These are phyloP conservation scores for Davidsoniella virescens DNA, from an alignment of 2,329 filamentous ascomycete genomes.

Conservation along the genomic window DNA sequence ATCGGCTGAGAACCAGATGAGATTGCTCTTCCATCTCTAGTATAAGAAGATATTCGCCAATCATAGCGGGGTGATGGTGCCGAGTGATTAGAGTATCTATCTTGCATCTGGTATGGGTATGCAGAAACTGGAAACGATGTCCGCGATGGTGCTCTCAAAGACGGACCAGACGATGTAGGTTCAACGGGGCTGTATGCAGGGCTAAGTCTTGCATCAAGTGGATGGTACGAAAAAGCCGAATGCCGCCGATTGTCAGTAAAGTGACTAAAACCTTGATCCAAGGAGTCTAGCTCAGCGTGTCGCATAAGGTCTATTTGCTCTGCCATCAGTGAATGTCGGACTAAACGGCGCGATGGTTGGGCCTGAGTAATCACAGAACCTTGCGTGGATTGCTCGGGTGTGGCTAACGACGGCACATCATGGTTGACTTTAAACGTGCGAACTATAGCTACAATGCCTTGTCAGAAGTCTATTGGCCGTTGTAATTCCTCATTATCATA, in stretches of 20 bases:
- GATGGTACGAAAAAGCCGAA: constrained; percentile 10
- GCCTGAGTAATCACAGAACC: constrained; percentile 3
- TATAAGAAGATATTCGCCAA: too few species aligned
- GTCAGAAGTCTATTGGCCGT: neutral
- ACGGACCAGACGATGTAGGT: neutral
- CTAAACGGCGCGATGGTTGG: constrained; percentile 7
- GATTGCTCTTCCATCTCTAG: too few species aligned
- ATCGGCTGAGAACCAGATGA: neutral
- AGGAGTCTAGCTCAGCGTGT: constrained; percentile 3
- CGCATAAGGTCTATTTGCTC: constrained; percentile 4
- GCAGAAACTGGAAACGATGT: constrained; percentile 1
- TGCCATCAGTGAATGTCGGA: constrained; percentile 11
- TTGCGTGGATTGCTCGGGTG: constrained; percentile 8
- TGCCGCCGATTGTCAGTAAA: constrained; percentile 7
- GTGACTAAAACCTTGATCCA: neutral
- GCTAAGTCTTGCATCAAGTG: constrained; percentile 1
- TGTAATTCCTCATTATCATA: neutral
- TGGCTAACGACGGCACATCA: neutral
- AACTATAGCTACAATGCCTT: constrained; percentile 1
- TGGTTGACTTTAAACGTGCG: constrained; percentile 12
- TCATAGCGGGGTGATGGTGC: too few species aligned
- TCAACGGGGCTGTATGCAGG: neutral
- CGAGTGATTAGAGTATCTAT: too few species aligned
- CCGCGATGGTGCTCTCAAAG: constrained; percentile 2
- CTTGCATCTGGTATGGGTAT: too few species aligned